Evolutionary conservation across 2,329 filamentous ascomycete species (phyloP), one percentile per base, ranked within the genome.

Genomic region (Chlorencoelia australis): DNA sequence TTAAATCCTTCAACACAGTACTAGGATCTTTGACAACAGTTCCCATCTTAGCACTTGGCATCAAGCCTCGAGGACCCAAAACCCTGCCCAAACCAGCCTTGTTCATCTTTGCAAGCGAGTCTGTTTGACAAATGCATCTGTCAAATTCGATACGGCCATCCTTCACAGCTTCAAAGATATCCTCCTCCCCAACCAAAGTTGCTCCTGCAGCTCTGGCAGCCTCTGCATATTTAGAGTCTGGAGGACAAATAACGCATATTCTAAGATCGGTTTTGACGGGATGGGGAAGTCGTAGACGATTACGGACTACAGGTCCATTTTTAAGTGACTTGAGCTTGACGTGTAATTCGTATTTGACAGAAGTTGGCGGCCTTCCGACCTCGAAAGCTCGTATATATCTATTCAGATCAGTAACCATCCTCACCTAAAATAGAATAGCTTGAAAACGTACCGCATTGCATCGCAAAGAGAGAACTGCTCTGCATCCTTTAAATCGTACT

Each of bases 341-440:
- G 52, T 84, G 73, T 33, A 96, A 53, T 59, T 96, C 91, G 66
- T 98, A 98, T 60, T 95, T 96, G 49, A 78, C 68, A 8, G 69
- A 67, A 3, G 71, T 69, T 3, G 84, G 81, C 32, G 79, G 73
- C 35, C 75, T 75, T 54, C 91, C 89, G 51, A 95, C 88, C 72
- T 98, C 91, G 54, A 82, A 79, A 31, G 91, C 89, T 53, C 86
- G 84, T 47, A 98, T 75, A 58, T 94, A 91, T 57, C 87, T 94
- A 48, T 18, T 40, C 18, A 27, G 34, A 6, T 35, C 4, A 40
- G 28, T 36, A 38, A 40, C 46, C 11, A 14, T 17, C 4, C 25
- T 24, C n/a, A 15, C 5, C 25, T 22, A 17, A 18, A n/a, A n/a
- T 11, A 24, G 24, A 14, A 7, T 10, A 22, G 40, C 22, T 19